These are phyloP conservation scores for Fusarium sp. DNA, from an alignment of 2,329 filamentous ascomycete genomes.

Conservation along the genomic window DNA sequence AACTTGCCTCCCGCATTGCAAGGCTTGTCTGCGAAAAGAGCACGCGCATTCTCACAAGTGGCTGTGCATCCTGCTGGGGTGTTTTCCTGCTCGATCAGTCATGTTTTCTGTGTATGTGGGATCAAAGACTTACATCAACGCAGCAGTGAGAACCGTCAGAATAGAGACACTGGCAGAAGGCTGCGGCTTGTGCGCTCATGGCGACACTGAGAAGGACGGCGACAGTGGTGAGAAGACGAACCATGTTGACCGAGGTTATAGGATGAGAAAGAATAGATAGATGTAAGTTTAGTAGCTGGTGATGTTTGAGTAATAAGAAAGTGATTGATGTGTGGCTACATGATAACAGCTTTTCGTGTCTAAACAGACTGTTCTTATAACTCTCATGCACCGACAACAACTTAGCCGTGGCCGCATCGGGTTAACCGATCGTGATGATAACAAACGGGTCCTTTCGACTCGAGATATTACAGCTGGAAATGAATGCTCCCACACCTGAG, in stretches of 20 bases:
- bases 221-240: background rate
- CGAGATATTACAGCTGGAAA: background rate
- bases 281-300: no score
- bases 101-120: fast-evolving
- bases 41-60: background rate
- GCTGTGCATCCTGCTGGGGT: background rate
- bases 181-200: background rate
- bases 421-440: background rate
- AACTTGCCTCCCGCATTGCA: background rate
- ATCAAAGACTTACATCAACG: background rate
- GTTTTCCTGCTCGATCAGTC: background rate
- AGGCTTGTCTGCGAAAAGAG: background rate
- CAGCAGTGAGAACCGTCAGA: background rate
- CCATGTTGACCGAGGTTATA: background rate
- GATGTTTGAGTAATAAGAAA: no score
- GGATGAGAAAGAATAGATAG: background rate
- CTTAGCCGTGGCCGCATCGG: background rate
- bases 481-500: background rate
- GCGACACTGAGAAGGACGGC: background rate
- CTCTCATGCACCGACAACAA: background rate
- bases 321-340: no score
- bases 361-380: background rate
- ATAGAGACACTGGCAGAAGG: background rate
- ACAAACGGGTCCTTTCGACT: background rate
- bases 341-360: background rate